phyloP scores from a whole-genome alignment of 2,329 filamentous ascomycete species.

The Fusarium lyarnte region DNA sequence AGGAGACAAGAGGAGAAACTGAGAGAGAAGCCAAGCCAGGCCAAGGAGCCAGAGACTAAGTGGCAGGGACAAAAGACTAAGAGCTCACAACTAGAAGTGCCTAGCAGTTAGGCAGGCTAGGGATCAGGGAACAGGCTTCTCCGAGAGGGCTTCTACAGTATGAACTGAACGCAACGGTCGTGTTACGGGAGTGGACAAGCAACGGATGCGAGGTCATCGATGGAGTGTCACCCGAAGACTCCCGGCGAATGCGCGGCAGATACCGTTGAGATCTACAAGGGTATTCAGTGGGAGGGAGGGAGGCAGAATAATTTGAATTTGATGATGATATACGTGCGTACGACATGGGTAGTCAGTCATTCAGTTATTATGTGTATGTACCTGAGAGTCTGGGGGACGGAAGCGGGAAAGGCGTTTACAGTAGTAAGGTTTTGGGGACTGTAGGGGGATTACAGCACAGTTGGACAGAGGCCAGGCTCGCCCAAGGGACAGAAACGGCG shows the following conservation, averaged over 20 bases:
- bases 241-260: constrained; percentile 26
- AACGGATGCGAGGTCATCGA: constrained; percentile 6
- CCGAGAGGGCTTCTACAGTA: neutral
- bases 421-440: neutral
- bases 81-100: neutral
- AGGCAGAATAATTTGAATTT: constrained; percentile 1
- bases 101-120: neutral
- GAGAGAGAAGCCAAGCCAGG: neutral
- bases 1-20: neutral
- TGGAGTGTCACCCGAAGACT: constrained; percentile 33
- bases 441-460: neutral
- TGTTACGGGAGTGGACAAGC: neutral
- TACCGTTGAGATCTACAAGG: constrained; percentile 24
- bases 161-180: neutral
- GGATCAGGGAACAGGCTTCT: constrained; percentile 17
- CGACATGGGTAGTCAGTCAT: neutral
- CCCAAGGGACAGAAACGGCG: neutral
- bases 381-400: neutral
- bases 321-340: neutral
- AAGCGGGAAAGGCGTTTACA: constrained; percentile 27
- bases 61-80: constrained; percentile 16
- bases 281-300: constrained; percentile 13
- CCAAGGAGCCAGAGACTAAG: neutral
- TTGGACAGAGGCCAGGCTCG: neutral
- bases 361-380: neutral